Evolutionary conservation across 441 rosid species (phyloP), one percentile per base, ranked within the genome.

Genomic region (Eutrema salsugineum): DNA sequence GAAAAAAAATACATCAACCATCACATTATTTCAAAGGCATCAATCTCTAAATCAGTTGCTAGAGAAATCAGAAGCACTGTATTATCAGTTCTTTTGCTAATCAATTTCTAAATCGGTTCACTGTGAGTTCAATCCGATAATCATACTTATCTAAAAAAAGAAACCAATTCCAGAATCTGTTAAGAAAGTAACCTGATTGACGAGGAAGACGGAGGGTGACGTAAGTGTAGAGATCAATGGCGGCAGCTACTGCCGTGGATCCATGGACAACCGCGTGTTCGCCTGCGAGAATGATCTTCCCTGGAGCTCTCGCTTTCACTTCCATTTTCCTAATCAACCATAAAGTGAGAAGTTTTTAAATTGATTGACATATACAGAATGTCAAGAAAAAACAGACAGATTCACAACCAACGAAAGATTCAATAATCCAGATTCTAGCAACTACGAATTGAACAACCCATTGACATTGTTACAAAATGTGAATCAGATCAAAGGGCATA

Each of bases 191-290:
- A 88, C 96, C 91, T 69, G 87, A 70, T 44, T 77, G 79, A 71
- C 71, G 46, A 5, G 87, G 84, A 78, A 83, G 68, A 44, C 84
- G 85, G 30, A 94, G 79, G 56, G 94, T 69, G 69, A 82, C 85
- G 19, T 63, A 69, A 64, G 96, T 90, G 78, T 74, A 92, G 81
- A 94, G 97, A 83, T 85, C 81, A 87, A 94, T 83, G 80, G 97
- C 87, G 38, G 97, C 87, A 43, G 97, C 99, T 36, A 92, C 88
- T 6, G 99, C 99, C 4, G 96, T 82, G 61, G 90, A 85, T 76
- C 98, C 98, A 76, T 94, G 97, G 51, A 94, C 98, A 66, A 94
- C 99, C 1, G 97, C 99, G 53, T 94, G 99, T 73, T 94, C 99
- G 2, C 99, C 98, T 47, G 97, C 80, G 22, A 94, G 91, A 57